Evolutionary conservation across 75 land plant species (phyloP).

Genomic region (Selaginella moellendorffii): DNA sequence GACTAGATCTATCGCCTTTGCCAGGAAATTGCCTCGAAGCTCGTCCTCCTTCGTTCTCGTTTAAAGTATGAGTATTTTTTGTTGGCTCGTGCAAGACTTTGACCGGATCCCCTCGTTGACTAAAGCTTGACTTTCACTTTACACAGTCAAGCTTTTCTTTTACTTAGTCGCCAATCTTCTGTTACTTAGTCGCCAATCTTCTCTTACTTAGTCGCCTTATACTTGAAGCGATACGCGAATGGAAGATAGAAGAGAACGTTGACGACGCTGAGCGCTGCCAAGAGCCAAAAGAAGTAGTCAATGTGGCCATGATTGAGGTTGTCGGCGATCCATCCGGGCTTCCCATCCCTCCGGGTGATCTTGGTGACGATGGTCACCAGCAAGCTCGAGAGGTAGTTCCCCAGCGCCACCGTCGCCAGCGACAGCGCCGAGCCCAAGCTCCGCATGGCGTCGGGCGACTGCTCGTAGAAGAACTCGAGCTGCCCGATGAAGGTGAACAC

Average conservation of each 20-base stretch:
- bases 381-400: conserved; percentile 53
- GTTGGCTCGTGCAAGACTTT: too few relatives aligned
- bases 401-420: conserved; percentile 46
- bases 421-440: conserved; percentile 53
- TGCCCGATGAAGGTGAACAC: conserved; percentile 73
- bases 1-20: too few relatives aligned
- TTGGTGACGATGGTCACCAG: conserved; percentile 47
- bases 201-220: conserved; percentile 21
- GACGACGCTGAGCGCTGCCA: conserved; percentile 43
- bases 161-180: too few relatives aligned
- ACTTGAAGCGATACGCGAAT: conserved; percentile 32
- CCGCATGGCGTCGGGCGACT: conserved; percentile 75
- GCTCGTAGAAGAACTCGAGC: conserved; percentile 77
- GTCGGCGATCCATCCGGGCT: conserved; percentile 62
- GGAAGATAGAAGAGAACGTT: conserved; percentile 33
- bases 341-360: conserved; percentile 34
- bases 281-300: conserved; percentile 59
- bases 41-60: too few relatives aligned
- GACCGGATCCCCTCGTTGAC: too few relatives aligned
- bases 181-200: too few relatives aligned
- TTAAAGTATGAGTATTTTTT: too few relatives aligned
- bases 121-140: too few relatives aligned
- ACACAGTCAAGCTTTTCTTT: too few relatives aligned
- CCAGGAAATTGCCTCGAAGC: too few relatives aligned
- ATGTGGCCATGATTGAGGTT: conserved; percentile 69